A percentile compares a stretch with the other conserved stretches of the same genome.
Conservation (phyloP, 2,329 filamentous ascomycete genomes). For the Camillea tinctor region DNA sequence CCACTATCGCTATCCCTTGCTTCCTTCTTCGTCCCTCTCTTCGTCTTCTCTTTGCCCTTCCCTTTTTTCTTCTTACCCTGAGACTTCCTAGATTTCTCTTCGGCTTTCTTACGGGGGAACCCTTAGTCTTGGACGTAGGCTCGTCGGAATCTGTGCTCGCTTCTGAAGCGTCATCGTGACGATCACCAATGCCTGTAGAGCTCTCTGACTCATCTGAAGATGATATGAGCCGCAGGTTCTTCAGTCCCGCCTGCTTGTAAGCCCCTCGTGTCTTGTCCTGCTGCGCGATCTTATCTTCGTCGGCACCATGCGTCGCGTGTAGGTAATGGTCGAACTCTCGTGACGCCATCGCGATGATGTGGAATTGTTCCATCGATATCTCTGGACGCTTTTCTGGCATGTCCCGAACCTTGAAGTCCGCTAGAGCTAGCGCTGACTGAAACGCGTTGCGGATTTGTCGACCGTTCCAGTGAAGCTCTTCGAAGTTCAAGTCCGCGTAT, state of each 20-base stretch:
- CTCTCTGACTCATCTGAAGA: constrained; percentile 1
- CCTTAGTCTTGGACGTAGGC: background rate
- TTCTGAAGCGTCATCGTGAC: background rate
- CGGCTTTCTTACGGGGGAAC: background rate
- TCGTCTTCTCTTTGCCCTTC: constrained; percentile 7
- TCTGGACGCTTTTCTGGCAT: constrained; percentile 1
- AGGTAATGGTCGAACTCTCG: constrained; percentile 13
- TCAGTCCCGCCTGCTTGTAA: constrained; percentile 3
- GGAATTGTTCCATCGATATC: constrained; percentile 7
- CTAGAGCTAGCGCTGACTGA: constrained; percentile 31
- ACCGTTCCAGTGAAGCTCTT: constrained; percentile 31
- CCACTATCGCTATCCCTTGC: background rate
- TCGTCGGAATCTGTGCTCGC: constrained; percentile 4
- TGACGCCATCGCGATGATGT: constrained; percentile 9
- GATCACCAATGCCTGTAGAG: constrained; percentile 1
- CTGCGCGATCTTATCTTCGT: constrained; percentile 13
- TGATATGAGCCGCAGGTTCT: constrained; percentile 2
- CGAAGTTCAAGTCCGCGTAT: constrained; percentile 20
- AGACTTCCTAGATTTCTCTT: background rate
- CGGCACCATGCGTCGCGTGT: constrained; percentile 7
- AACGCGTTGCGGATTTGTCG: constrained; percentile 36
- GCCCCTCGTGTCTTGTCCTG: constrained; percentile 5
- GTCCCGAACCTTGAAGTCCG: constrained; percentile 21
- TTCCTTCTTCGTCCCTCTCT: constrained; percentile 6
- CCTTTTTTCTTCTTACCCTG: constrained; percentile 1